Percentiles rank a stretch among this genome's conserved stretches.
Evolutionary conservation across 2,329 filamentous ascomycete genomes (phyloP).

Genomic region (Tothia fuscella): DNA sequence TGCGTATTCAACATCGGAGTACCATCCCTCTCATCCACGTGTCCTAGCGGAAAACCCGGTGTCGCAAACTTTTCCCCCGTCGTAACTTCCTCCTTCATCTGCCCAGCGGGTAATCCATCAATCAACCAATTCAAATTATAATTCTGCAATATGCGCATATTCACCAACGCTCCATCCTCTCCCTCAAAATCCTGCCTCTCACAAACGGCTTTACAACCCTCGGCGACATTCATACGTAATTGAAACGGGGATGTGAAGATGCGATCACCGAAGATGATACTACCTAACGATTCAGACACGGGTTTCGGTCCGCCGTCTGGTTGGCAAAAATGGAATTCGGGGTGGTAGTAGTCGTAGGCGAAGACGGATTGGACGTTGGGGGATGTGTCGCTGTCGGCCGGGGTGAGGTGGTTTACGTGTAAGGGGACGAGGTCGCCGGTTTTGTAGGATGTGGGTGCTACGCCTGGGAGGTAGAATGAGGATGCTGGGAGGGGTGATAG

Average conservation of each 20-base stretch:
- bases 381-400: slow-evolving; percentile 65
- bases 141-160: slow-evolving; percentile 66
- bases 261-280: slow-evolving; percentile 92
- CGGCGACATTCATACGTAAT: slow-evolving; percentile 73
- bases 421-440: slow-evolving; percentile 69
- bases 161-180: slow-evolving; percentile 64
- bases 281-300: slow-evolving; percentile 81
- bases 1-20: slow-evolving; percentile 69
- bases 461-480: slow-evolving; percentile 92
- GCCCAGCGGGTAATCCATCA: slow-evolving; percentile 83
- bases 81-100: slow-evolving; percentile 64
- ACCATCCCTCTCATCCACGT: slow-evolving; percentile 19
- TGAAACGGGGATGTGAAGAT: slow-evolving; percentile 96
- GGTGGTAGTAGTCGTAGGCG: slow-evolving; percentile 92
- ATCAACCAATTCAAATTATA: slow-evolving; percentile 95
- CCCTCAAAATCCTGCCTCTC: slow-evolving; percentile 48
- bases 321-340: slow-evolving; percentile 75
- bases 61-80: slow-evolving; percentile 76
- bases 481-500: slow-evolving; percentile 28
- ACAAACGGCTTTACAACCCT: slow-evolving; percentile 77
- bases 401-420: slow-evolving; percentile 85
- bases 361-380: slow-evolving; percentile 81
- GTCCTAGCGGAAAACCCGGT: slow-evolving; percentile 76
- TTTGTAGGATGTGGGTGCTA: slow-evolving; percentile 87
- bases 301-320: slow-evolving; percentile 65